Evolutionary conservation across 192 early-diverging fungal species (phyloP).

Genomic region (Cladochytrium replicatum): DNA sequence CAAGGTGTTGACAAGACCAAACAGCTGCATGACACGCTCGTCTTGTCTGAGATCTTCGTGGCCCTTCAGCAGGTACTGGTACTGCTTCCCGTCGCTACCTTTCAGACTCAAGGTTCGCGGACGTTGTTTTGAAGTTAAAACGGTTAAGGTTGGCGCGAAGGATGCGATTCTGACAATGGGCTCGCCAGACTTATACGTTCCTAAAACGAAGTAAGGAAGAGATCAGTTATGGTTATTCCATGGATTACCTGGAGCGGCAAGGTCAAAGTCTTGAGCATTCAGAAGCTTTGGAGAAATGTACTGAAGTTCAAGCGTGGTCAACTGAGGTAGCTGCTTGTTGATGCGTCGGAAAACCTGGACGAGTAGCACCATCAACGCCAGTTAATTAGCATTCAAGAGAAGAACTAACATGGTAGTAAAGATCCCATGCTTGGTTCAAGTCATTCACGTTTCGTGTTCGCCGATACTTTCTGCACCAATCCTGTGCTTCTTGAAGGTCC

Average conservation of each 20-base stretch:
- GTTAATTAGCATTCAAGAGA: too few species aligned
- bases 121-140: constrained; percentile 73
- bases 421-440: constrained; percentile 39
- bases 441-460: constrained; percentile 53
- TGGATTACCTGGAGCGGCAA: constrained; percentile 61
- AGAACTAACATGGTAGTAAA: constrained; percentile 16
- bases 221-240: background rate
- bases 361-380: too few species aligned
- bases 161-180: constrained; percentile 64
- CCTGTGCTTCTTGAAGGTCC: constrained; percentile 59
- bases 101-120: constrained; percentile 63
- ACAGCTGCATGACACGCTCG: constrained; percentile 87
- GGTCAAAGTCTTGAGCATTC: constrained; percentile 59
- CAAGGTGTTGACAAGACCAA: constrained; percentile 78
- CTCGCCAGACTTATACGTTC: constrained; percentile 65
- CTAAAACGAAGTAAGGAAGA: constrained; percentile 6
- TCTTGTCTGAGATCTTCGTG: constrained; percentile 89
- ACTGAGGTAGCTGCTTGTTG: constrained; percentile 50
- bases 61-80: constrained; percentile 79
- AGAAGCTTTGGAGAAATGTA: constrained; percentile 68
- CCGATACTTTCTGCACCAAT: constrained; percentile 57
- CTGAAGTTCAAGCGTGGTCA: constrained; percentile 61
- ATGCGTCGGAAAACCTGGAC: constrained; percentile 47
- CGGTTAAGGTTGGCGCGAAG: constrained; percentile 57
- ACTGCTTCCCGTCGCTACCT: constrained; percentile 73